These are phyloP conservation scores for Umbellularia californica DNA, from an alignment of 164 flowering plant genomes.

Conservation along the genomic window DNA sequence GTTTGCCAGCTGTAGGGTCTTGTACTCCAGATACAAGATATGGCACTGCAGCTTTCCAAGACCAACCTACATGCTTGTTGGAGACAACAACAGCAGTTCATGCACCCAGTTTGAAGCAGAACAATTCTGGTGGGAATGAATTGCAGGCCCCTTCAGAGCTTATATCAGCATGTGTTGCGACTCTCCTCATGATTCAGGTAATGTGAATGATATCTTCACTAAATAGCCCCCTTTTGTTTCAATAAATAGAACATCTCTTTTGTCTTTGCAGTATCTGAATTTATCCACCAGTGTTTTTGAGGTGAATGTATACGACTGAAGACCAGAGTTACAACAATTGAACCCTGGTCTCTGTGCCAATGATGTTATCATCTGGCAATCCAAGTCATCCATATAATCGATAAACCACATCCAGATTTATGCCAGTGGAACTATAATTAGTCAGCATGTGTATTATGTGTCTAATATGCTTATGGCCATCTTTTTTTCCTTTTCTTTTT, in stretches of 20 bases:
- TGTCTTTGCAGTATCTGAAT: no score
- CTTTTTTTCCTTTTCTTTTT: no score
- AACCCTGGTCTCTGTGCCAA: no score
- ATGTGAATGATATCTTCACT: background rate
- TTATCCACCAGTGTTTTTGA: no score
- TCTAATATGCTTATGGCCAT: no score
- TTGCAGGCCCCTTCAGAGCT: conserved; percentile 42
- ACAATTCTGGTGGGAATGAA: conserved; percentile 22
- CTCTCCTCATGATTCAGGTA: conserved; percentile 73
- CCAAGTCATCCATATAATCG: no score
- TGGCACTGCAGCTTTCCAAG: conserved; percentile 20
- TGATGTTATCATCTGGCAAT: no score
- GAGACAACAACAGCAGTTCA: conserved; percentile 15
- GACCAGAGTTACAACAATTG: no score
- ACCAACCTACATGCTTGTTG: conserved; percentile 19
- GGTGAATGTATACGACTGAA: no score
- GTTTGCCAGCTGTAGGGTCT: conserved; percentile 21
- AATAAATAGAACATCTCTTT: background rate
- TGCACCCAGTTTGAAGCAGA: conserved; percentile 19
- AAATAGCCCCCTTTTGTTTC: background rate
- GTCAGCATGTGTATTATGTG: no score
- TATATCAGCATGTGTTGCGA: conserved; percentile 49
- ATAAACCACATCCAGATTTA: no score
- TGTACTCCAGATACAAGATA: conserved; percentile 16
- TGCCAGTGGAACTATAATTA: no score